phyloP scores from a whole-genome alignment of 202 grass and related monocot species.

The Bolboschoenoplectus hybrid region DNA sequence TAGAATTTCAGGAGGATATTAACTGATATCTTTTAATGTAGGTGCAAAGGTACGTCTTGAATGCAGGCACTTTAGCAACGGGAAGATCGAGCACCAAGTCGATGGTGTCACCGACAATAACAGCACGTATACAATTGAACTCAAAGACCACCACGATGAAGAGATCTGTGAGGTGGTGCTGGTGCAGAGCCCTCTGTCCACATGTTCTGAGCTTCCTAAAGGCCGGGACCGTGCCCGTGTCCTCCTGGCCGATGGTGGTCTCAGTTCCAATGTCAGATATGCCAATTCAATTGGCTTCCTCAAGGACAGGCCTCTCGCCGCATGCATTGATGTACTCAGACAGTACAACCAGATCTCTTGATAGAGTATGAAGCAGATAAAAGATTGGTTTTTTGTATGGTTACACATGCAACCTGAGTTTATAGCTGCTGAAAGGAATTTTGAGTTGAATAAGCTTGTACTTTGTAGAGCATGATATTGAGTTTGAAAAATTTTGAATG shows the following conservation, averaged over 20 bases:
- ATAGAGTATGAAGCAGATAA: slow-evolving; percentile 35
- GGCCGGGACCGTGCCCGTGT: slow-evolving; percentile 53
- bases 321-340: slow-evolving; percentile 55
- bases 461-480: slow-evolving; percentile 11
- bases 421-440: slow-evolving; percentile 2
- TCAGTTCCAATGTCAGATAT: slow-evolving; percentile 46
- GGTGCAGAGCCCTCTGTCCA: slow-evolving; percentile 48
- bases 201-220: slow-evolving; percentile 44
- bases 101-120: slow-evolving; percentile 51
- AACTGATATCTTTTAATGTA: slow-evolving; percentile 37
- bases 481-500: slow-evolving; percentile 31
- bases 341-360: slow-evolving; percentile 4
- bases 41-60: slow-evolving; percentile 77
- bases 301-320: slow-evolving; percentile 52
- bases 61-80: slow-evolving; percentile 55
- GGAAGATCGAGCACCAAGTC: slow-evolving; percentile 41
- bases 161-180: slow-evolving; percentile 77
- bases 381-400: neutral
- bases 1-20: neutral
- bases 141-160: slow-evolving; percentile 62
- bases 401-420: neutral
- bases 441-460: slow-evolving; percentile 14
- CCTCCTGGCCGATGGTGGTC: slow-evolving; percentile 52
- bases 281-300: slow-evolving; percentile 77
- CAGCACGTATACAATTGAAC: slow-evolving; percentile 59